Percentiles rank a stretch among this genome's conserved stretches.
phyloP scores from a whole-genome alignment of 2,329 filamentous ascomycete species.

The Sordariomycetes sp. region DNA sequence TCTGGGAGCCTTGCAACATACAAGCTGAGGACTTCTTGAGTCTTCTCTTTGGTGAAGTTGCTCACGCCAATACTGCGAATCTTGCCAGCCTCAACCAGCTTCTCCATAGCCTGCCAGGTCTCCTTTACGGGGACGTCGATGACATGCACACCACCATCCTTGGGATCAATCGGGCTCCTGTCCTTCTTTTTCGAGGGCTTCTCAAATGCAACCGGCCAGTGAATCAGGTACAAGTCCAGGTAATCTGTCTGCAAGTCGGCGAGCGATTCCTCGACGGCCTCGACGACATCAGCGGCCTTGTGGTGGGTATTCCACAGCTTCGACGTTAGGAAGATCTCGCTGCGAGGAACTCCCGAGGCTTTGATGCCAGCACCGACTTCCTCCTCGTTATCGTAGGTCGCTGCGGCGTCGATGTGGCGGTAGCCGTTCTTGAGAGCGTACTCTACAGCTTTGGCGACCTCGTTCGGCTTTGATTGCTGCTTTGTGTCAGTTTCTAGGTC shows the following conservation, averaged over 20 bases:
- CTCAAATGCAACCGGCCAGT: slow-evolving; percentile 35
- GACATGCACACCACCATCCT: slow-evolving; percentile 32
- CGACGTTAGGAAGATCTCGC: slow-evolving; percentile 41
- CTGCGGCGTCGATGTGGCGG: slow-evolving; percentile 33
- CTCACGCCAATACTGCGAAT: slow-evolving; percentile 48
- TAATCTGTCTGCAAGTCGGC: slow-evolving; percentile 40
- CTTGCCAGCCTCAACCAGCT: slow-evolving; percentile 42
- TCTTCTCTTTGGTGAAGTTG: slow-evolving; percentile 45
- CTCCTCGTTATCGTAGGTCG: slow-evolving; percentile 29
- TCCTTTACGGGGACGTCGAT: slow-evolving; percentile 33
- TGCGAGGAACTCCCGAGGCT: slow-evolving; percentile 27
- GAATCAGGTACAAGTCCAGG: slow-evolving; percentile 38
- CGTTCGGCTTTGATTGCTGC: slow-evolving; percentile 6
- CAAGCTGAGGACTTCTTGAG: slow-evolving; percentile 38
- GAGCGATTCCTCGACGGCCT: slow-evolving; percentile 35
- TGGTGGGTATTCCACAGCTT: slow-evolving; percentile 54
- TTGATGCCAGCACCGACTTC: slow-evolving; percentile 30
- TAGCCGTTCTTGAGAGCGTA: slow-evolving; percentile 30
- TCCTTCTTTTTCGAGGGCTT: slow-evolving; percentile 31
- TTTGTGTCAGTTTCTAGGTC: background rate
- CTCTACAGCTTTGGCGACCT: slow-evolving; percentile 6
- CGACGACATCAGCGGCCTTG: slow-evolving; percentile 34
- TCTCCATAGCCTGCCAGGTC: slow-evolving; percentile 55
- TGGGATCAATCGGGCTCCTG: slow-evolving; percentile 26
- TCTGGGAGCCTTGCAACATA: no score